Percentiles rank a stretch among this genome's conserved stretches.
Evolutionary conservation across 192 early-diverging fungal species (phyloP).

Genomic region (Paraglomus brasilianum): DNA sequence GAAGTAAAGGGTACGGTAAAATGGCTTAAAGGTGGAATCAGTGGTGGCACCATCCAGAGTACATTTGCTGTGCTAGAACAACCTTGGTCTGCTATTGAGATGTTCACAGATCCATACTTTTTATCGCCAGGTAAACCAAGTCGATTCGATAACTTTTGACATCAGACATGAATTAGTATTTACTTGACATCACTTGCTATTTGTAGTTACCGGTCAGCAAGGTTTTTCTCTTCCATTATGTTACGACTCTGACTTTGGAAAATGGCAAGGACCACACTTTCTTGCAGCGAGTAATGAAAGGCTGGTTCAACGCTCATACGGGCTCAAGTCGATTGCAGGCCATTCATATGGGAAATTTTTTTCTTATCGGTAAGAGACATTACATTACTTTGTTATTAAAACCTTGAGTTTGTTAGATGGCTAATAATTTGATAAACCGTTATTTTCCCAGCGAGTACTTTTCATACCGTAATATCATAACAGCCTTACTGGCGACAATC

Average conservation of each 20-base stretch:
- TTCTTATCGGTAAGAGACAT: constrained; percentile 35
- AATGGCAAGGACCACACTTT: constrained; percentile 63
- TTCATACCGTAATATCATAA: no score
- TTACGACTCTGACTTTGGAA: constrained; percentile 53
- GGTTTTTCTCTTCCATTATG: constrained; percentile 20
- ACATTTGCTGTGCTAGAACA: no score
- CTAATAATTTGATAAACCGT: background rate
- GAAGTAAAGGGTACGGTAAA: constrained; percentile 64
- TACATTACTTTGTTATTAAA: background rate
- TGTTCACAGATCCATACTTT: constrained; percentile 39
- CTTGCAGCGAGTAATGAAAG: constrained; percentile 65
- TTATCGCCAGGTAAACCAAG: constrained; percentile 9
- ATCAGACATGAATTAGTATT: no score
- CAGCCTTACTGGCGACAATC: constrained; percentile 46
- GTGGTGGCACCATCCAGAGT: constrained; percentile 65
- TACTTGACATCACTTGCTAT: no score
- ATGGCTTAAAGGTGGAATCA: constrained; percentile 52
- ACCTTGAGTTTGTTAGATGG: background rate
- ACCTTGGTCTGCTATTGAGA: constrained; percentile 29
- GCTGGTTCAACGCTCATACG: constrained; percentile 63
- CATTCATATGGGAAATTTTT: constrained; percentile 47
- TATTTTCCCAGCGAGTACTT: no score
- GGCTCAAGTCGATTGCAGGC: constrained; percentile 44
- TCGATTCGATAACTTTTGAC: no score
- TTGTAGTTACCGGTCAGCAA: no score